Base-by-base conservation (phyloP, 768 basidiomycete species). In the Serendipita sp. region DNA sequence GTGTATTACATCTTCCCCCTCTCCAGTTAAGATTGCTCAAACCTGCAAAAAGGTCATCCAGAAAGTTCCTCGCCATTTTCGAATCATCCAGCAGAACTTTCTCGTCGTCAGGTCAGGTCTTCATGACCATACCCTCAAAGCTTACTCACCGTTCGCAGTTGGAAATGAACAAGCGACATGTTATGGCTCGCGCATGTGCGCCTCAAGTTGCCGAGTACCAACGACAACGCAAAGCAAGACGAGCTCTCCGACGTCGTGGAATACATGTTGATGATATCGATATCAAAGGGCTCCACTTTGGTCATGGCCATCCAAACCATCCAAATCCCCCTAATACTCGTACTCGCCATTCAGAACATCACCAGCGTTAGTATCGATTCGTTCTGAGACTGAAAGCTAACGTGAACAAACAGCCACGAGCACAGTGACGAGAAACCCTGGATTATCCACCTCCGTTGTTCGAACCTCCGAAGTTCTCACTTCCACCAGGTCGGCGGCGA, bases 191-290 rank as follows among this genome's bases (percentile, higher is more conserved):
- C 33, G 31, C 22, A 13, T 58, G 53, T 28, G 53, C 53, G 20
- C 53, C 53, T n/a, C 53, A 58, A 31, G 53, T 58, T n/a, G 53
- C 53, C 11, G 53, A n/a, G 28, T 58, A 58, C 53, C 53, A 58
- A 33, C 4, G 11, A n/a, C 53, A 33, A 20, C 53, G 53, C 31
- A 58, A 58, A 31, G 53, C 53, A n/a, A 4, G 53, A n/a, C 53
- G 53, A 9, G 53, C 24, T 33, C 53, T 58, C 31, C 53, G 53
- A 13, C 20, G 30, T 24, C 53, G 53, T 22, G 53, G 53, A n/a
- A 24, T 58, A 28, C 17, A 22, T 58, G n/a, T 11, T 11, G 53
- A 31, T 24, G 17, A 9, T 9, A 28, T 30, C n/a, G 17, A 28
- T n/a, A 22, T 34, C 33, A 28, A 58, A n/a, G 53, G 53, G 20